Base-by-base conservation (phyloP, 2,329 filamentous ascomycete species). In the Aspergillus sp. region DNA sequence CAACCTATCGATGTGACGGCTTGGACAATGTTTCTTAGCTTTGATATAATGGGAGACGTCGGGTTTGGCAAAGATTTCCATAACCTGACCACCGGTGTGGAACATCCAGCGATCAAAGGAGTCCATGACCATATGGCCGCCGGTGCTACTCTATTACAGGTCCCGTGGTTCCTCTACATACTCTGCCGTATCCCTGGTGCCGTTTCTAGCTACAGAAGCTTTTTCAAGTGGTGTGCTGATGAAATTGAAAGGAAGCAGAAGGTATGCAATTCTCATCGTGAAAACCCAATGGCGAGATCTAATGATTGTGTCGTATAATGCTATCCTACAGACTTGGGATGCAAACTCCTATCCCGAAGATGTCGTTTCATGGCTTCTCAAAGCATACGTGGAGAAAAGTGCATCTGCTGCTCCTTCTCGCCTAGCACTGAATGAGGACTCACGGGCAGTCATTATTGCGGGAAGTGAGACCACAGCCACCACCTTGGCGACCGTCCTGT, bases 1-100 rank as follows among this genome's bases (percentile, higher is more conserved):
- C 13, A 55, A 12, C 1, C 38, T n/a, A 28, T 59, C 41, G n/a
- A 48, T n/a, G 5, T 17, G 17, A 7, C 57, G 49, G 17, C 39
- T 50, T 13, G 48, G 32, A 13, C 36, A 32, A 21, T 59, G 55
- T 47, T 59, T 55, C 51, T 59, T 51, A 58, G 58, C 21, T 69
- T 71, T 23, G 70, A 72, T 39, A 66, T 75, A 39, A 78, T 79
- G 69, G 74, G 75, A 2, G 73, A 77, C 28, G 64, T 79, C 13
- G 65, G 71, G 4, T 74, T 79, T 54, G 70, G 73, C 21, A 71
- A 73, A 58, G 71, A 73, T 0, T 79, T 79, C 57, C 65, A 70
- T 23, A 76, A 78, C 72, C 63, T 77, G 8, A 53, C 45, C 5
- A 61, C 62, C 13, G 66, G 65, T 3, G 54, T 65, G 38, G 63